phyloP scores from a whole-genome alignment of 768 basidiomycete species.

The Hebeloma cylindrosporum region DNA sequence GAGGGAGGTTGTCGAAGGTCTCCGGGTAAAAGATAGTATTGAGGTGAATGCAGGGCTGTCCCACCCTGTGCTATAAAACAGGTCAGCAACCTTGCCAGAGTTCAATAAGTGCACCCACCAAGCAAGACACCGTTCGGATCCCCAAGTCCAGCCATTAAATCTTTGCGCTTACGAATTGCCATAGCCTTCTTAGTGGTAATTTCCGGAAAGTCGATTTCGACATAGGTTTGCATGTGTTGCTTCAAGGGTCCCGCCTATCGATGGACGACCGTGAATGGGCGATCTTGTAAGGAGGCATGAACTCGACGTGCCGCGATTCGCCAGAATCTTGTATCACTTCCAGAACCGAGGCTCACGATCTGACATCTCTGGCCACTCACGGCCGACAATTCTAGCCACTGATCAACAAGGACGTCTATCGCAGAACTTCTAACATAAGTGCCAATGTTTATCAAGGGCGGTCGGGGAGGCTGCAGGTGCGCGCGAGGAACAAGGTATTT shows the following conservation, averaged over 20 bases:
- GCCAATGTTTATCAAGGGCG: slow-evolving; percentile 94
- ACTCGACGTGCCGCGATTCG: slow-evolving; percentile 67
- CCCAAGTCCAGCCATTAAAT: slow-evolving; percentile 53
- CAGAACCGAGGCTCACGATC: slow-evolving; percentile 92
- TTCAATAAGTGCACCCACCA: slow-evolving; percentile 32
- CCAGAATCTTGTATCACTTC: slow-evolving; percentile 97
- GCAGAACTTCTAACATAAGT: slow-evolving; percentile 84
- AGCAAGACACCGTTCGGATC: slow-evolving; percentile 40
- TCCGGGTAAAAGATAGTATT: slow-evolving; percentile 71
- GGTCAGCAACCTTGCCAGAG: slow-evolving; percentile 3
- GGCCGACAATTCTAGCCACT: slow-evolving; percentile 55
- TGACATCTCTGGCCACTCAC: slow-evolving; percentile 58
- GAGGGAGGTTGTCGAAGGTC: slow-evolving; percentile 70
- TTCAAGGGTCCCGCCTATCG: slow-evolving; percentile 58
- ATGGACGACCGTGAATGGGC: slow-evolving; percentile 19
- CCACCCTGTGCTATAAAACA: slow-evolving; percentile 57
- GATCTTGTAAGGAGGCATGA: slow-evolving; percentile 12
- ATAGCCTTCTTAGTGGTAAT: slow-evolving; percentile 82
- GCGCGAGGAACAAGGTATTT: slow-evolving; percentile 64
- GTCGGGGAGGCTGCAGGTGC: slow-evolving; percentile 58
- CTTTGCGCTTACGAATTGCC: slow-evolving; percentile 69
- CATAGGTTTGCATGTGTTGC: slow-evolving; percentile 55
- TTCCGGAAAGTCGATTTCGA: slow-evolving; percentile 92
- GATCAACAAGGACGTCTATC: slow-evolving; percentile 72
- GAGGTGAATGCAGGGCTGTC: slow-evolving; percentile 49